Evolutionary conservation across 2,329 filamentous ascomycete genomes (phyloP), one percentile per base, ranked within the genome.

Genomic region (Hypomyces rosellus): DNA sequence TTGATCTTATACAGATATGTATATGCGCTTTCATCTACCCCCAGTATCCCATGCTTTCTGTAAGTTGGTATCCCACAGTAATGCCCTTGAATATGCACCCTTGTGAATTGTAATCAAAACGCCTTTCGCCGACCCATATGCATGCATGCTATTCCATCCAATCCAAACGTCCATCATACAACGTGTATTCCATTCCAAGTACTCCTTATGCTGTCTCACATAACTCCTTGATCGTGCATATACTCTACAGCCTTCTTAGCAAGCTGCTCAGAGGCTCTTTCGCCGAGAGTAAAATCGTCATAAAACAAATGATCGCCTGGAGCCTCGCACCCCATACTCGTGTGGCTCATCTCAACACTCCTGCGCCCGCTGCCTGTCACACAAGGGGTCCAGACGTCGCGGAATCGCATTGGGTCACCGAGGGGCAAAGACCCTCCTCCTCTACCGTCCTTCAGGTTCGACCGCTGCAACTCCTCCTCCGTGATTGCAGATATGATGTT

Each of bases 291-390:
- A 39, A 78, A 79, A 0, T 69, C 65, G 45, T 77, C 75, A 61
- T 73, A 75, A 60, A 80, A 82, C 2, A 82, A 64, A 52, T 77
- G 74, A 12, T 73, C 65, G 13, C 73, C 63, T 1, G 74, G 74
- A 3, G 62, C 58, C 2, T 69, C 61, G 57, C 78, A 81, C 22
- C 59, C 53, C 15, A 42, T 41, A 6, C 18, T 20, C 5, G 51
- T 39, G 15, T 50, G 48, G 13, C 54, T 37, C 44, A 49, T 46
- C 20, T 59, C 50, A 7, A 58, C 45, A 54, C 58, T 30, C 12
- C 52, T 46, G 1, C 34, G 51, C 38, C 47, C 48, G 4, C 59
- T 55, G 37, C 57, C 56, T 18, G 61, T 60, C 22, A 71, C 53
- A 46, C 76, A 80, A 0, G 76, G 69, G 44, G 63, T 66, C 63